Conservation (phyloP, 306 rosid species). For the Nissolia schottii region DNA sequence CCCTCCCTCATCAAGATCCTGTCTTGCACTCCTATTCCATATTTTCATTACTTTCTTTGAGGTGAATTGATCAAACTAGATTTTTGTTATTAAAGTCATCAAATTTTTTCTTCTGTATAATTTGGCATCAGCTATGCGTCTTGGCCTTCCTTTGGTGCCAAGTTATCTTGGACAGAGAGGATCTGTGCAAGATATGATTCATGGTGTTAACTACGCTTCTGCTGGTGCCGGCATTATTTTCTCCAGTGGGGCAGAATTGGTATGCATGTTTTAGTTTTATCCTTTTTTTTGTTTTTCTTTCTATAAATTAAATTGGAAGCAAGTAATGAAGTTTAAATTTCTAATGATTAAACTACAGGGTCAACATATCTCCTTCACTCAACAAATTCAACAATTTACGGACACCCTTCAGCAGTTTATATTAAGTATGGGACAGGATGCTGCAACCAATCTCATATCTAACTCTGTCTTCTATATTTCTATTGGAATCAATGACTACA, state of each 20-base stretch:
- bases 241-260: slow-evolving; percentile 89
- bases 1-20: neutral
- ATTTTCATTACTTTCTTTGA: no score
- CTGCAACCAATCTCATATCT: slow-evolving; percentile 47
- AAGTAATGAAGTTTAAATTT: neutral
- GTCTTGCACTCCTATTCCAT: neutral
- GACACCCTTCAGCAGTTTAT: slow-evolving; percentile 69
- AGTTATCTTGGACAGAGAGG: slow-evolving; percentile 79
- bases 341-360: slow-evolving; percentile 46
- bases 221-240: slow-evolving; percentile 90
- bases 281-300: neutral
- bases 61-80: no score
- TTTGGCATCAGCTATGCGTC: slow-evolving; percentile 51
- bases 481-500: slow-evolving; percentile 86
- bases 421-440: slow-evolving; percentile 65
- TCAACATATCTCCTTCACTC: slow-evolving; percentile 69
- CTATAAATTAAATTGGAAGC: neutral
- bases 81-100: neutral
- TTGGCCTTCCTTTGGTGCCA: slow-evolving; percentile 85
- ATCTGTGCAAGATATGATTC: slow-evolving; percentile 55
- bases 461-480: slow-evolving; percentile 66
- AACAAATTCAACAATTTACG: slow-evolving; percentile 81
- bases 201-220: slow-evolving; percentile 83
- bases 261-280: slow-evolving; percentile 19
- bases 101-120: neutral